Conservation (phyloP, 768 basidiomycete genomes). For the Russula vinacea region DNA sequence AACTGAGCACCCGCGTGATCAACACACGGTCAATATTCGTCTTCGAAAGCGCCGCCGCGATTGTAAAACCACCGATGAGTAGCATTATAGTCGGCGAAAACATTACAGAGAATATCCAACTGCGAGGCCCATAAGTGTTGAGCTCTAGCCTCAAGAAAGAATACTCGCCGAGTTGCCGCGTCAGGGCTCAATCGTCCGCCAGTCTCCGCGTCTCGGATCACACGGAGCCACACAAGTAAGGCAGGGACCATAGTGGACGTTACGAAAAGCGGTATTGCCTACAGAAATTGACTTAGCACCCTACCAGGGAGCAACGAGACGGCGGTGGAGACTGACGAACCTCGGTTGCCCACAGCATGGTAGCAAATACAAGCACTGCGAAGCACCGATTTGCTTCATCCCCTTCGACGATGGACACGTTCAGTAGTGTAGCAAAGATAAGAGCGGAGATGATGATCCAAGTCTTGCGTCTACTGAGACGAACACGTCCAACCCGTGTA, state of each 20-base stretch:
- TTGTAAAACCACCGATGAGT: slow-evolving; percentile 95
- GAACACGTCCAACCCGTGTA: slow-evolving; percentile 65
- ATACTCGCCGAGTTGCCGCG: slow-evolving; percentile 76
- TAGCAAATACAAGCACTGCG: slow-evolving; percentile 85
- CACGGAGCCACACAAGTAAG: slow-evolving; percentile 78
- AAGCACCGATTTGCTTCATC: slow-evolving; percentile 83
- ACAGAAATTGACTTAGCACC: slow-evolving; percentile 3
- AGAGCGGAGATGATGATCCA: slow-evolving; percentile 55
- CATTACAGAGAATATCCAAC: slow-evolving; percentile 91
- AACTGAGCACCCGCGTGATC: slow-evolving; percentile 83
- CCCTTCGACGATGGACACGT: slow-evolving; percentile 54
- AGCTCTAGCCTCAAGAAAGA: not conserved
- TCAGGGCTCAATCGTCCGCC: slow-evolving; percentile 50
- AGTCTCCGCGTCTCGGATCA: slow-evolving; percentile 62
- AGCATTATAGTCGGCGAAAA: slow-evolving; percentile 99
- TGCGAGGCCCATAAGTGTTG: slow-evolving; percentile 36
- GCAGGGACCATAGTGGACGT: slow-evolving; percentile 89
- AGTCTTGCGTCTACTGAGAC: slow-evolving; percentile 60
- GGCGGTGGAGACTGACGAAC: slow-evolving; percentile 42
- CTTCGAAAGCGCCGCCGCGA: slow-evolving; percentile 93
- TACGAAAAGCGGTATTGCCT: slow-evolving; percentile 98
- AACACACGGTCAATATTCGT: slow-evolving; percentile 90
- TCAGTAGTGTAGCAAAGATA: slow-evolving; percentile 61
- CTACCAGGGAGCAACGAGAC: not conserved
- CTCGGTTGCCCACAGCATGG: slow-evolving; percentile 96